A percentile compares a stretch with the other conserved stretches of the same genome.
Conservation (phyloP, 306 rosid genomes). For the Luffa acutangula region DNA sequence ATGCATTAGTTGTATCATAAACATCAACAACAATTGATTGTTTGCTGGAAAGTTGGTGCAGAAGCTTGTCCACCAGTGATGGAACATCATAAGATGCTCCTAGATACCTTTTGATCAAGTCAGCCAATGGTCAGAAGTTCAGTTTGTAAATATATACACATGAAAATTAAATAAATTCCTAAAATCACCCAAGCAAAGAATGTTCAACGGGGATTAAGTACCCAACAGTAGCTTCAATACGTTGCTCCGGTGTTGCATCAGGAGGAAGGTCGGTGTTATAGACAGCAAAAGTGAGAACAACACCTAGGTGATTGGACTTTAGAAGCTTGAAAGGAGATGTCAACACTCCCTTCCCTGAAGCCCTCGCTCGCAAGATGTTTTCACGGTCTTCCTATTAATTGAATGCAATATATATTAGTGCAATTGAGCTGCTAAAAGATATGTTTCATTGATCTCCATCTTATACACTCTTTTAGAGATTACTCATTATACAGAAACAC, state of each 20-base stretch:
- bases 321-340: constrained; percentile 91
- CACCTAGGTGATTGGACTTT: constrained; percentile 84
- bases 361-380: constrained; percentile 90
- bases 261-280: constrained; percentile 51
- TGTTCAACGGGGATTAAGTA: constrained; percentile 18
- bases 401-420: constrained; percentile 1
- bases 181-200: neutral
- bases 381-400: constrained; percentile 67
- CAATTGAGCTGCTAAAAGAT: neutral
- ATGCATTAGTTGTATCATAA: constrained; percentile 73
- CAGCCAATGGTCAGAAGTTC: constrained; percentile 15
- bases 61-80: constrained; percentile 92
- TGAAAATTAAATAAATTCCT: neutral
- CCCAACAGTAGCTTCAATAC: constrained; percentile 77
- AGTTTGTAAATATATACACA: constrained; percentile 5
- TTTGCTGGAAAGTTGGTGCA: constrained; percentile 94
- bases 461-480: neutral
- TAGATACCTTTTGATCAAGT: constrained; percentile 48
- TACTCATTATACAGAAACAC: neutral
- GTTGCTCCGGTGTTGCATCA: constrained; percentile 58
- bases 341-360: constrained; percentile 75
- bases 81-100: constrained; percentile 94
- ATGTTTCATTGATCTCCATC: neutral
- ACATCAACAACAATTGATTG: constrained; percentile 90
- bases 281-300: constrained; percentile 87